Evolutionary conservation across 2,329 filamentous ascomycete genomes (phyloP).

Genomic region (Huntiella abstrusa): DNA sequence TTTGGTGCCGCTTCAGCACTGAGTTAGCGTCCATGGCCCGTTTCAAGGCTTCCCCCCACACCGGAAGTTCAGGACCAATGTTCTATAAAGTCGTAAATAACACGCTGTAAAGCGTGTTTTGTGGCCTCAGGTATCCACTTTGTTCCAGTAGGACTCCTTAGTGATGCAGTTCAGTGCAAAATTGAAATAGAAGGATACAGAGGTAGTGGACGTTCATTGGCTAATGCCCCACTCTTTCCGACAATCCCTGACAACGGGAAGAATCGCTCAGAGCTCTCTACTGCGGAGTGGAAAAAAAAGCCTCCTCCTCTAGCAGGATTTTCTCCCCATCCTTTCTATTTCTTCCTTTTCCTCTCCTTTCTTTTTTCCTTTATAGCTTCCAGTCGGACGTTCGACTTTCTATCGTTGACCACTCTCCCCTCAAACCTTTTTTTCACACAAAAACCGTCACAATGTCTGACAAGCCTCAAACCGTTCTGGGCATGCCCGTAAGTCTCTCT

Average conservation of each 20-base stretch:
- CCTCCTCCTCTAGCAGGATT: slow-evolving; percentile 3
- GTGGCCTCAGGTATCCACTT: slow-evolving; percentile 3
- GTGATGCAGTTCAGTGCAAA: background rate
- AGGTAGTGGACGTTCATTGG: slow-evolving; percentile 8
- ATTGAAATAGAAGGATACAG: background rate
- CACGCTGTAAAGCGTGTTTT: background rate
- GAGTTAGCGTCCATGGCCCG: no score
- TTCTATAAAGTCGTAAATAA: no score
- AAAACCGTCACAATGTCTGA: slow-evolving; percentile 12
- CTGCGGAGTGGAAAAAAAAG: background rate
- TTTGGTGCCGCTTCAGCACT: no score
- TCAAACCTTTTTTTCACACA: slow-evolving; percentile 10
- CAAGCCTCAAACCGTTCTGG: slow-evolving; percentile 11
- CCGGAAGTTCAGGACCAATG: no score
- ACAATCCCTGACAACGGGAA: slow-evolving; percentile 10
- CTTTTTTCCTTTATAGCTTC: slow-evolving; percentile 7
- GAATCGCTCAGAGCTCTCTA: slow-evolving; percentile 10
- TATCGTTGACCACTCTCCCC: slow-evolving; percentile 12
- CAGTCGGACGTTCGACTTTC: slow-evolving; percentile 10
- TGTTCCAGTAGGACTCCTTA: background rate
- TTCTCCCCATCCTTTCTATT: slow-evolving; percentile 6
- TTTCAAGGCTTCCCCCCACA: no score
- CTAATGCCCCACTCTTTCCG: slow-evolving; percentile 8
- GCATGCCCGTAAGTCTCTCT: slow-evolving; percentile 11
- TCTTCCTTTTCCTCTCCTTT: slow-evolving; percentile 5